Conservation (phyloP, 345 rosid species). For the Garcia nutans region DNA sequence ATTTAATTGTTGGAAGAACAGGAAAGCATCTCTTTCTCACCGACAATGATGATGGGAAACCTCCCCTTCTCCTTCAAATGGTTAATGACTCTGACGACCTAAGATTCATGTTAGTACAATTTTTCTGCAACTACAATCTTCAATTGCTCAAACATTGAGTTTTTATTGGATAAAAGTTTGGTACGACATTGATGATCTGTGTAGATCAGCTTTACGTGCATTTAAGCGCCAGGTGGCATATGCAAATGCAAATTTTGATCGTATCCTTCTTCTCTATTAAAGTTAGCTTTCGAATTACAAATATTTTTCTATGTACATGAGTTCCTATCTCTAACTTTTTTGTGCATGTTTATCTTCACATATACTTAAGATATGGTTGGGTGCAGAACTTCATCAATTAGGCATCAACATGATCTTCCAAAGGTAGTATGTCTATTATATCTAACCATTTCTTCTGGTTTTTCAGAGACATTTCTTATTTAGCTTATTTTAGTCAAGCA, state of each 20-base stretch:
- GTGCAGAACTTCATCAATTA: constrained; percentile 92
- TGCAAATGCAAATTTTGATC: constrained; percentile 83
- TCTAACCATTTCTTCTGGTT: not conserved
- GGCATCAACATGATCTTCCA: constrained; percentile 82
- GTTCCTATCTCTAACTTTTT: constrained; percentile 6
- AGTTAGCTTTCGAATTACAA: constrained; percentile 16
- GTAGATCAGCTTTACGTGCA: constrained; percentile 77
- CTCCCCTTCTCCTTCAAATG: constrained; percentile 92
- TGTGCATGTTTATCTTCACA: constrained; percentile 44
- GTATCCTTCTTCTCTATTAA: constrained; percentile 54
- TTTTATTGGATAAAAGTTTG: constrained; percentile 3
- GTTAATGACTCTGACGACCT: constrained; percentile 62
- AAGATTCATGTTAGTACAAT: constrained; percentile 65
- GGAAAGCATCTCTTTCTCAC: constrained; percentile 92
- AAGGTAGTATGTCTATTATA: constrained; percentile 38
- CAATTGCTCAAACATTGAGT: not conserved
- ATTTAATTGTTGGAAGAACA: constrained; percentile 79
- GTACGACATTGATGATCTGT: constrained; percentile 27
- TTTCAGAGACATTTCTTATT: not conserved
- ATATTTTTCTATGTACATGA: constrained; percentile 5
- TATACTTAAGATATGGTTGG: constrained; percentile 70
- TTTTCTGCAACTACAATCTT: not conserved
- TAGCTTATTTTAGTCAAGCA: not conserved
- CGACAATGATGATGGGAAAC: constrained; percentile 66
- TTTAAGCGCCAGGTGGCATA: constrained; percentile 90